These are phyloP conservation scores for Thuja plicata DNA, from an alignment of 83 land plant genomes.

Conservation along the genomic window DNA sequence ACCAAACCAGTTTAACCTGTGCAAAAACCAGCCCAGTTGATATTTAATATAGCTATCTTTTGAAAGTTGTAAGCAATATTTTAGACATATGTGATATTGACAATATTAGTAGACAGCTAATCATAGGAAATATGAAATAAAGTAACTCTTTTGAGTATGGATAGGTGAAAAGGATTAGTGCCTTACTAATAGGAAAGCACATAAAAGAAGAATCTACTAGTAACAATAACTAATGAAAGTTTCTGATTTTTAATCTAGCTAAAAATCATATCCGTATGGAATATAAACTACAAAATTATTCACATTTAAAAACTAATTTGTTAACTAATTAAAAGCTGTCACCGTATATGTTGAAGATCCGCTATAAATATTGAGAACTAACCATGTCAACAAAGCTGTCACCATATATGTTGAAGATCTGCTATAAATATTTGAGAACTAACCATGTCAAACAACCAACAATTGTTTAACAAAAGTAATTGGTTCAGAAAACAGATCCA, in stretches of 20 bases:
- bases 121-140: neutral
- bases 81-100: neutral
- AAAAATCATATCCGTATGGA: neutral
- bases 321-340: neutral
- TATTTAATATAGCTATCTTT: neutral
- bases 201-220: neutral
- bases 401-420: neutral
- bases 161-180: neutral
- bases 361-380: neutral
- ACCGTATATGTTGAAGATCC: neutral
- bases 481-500: neutral
- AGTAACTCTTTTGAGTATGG: neutral
- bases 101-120: neutral
- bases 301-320: neutral
- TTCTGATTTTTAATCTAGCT: neutral
- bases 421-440: neutral
- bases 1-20: slow-evolving; percentile 99
- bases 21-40: slow-evolving; percentile 1
- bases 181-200: neutral
- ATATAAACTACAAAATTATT: neutral
- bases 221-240: neutral
- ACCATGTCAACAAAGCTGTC: neutral
- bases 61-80: neutral
- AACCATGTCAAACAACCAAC: neutral
- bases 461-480: neutral